These are phyloP conservation scores for Murraya koenigii DNA, from an alignment of 345 rosid species.

Conservation along the genomic window DNA sequence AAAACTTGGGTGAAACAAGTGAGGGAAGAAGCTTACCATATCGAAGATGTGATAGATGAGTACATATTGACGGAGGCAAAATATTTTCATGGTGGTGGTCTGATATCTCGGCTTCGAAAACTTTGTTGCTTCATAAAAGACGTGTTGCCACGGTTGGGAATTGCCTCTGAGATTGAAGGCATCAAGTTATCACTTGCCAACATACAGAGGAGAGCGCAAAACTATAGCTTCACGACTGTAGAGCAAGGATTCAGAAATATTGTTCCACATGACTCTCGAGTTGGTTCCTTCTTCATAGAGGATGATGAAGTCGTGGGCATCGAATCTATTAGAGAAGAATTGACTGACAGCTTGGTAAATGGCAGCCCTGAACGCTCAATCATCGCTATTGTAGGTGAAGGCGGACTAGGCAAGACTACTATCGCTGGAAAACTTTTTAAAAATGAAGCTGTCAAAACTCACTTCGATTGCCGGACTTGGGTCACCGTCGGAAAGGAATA, in stretches of 20 bases:
- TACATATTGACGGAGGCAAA: background rate
- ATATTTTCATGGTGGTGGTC: background rate
- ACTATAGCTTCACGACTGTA: background rate
- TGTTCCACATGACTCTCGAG: background rate
- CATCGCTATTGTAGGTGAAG: conserved; percentile 7
- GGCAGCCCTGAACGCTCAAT: background rate
- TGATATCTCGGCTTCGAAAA: background rate
- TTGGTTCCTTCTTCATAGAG: conserved; percentile 14
- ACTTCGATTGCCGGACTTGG: conserved; percentile 19
- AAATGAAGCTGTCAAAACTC: background rate
- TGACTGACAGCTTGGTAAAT: background rate
- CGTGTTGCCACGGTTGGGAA: background rate
- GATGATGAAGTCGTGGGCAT: conserved; percentile 22
- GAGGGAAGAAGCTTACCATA: conserved; percentile 14
- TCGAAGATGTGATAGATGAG: conserved; percentile 25
- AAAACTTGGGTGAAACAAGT: conserved; percentile 19
- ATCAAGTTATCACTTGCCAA: conserved; percentile 3
- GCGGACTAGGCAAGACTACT: conserved; percentile 24
- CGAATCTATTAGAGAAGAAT: background rate
- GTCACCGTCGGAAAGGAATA: conserved; percentile 9
- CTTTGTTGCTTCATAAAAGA: background rate
- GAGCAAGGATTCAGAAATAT: background rate
- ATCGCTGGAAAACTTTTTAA: conserved; percentile 11
- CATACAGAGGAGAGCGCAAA: conserved; percentile 7
- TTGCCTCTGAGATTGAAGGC: conserved; percentile 18